Base-by-base conservation (phyloP, 805 yeast species). In the Candida cerambycidarum region DNA sequence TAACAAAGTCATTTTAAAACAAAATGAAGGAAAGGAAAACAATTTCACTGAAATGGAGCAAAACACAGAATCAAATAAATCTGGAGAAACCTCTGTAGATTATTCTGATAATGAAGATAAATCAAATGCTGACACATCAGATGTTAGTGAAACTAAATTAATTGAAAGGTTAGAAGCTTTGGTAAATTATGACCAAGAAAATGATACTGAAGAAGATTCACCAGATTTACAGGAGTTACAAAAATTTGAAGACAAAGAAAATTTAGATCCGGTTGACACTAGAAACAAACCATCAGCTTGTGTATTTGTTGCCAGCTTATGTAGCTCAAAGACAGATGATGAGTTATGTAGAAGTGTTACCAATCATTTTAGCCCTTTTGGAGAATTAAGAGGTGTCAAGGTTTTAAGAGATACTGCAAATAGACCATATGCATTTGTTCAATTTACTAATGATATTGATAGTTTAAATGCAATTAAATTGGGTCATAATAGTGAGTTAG, bases 371-470 rank as follows among this genome's bases (percentile, higher is more conserved):
- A 63, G 69, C 45, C 70, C 78, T 45, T 89, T 83, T 81, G 96
- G 96, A 6, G 68, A 73, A 32, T 67, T 87, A 31, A 73, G 81
- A 1, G 67, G 83, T 16, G 95, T 88, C 12, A 89, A 89, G 57
- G 96, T 89, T 2, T 71, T 89, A 45, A 71, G 96, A 41, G 96
- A 89, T 65, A 80, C 85, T 12, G 73, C 80, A 16, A 84, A 85
- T 56, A 46, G 96, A 36, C 97, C 97, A 2, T 89, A 89, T 63
- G 96, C 96, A 0, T 89, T 89, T 73, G 96, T 89, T 35, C 97
- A 89, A 65, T 89, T 85, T 59, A 69, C 79, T 7, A 78, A 69
- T 43, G 93, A 85, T 49, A 69, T 64, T 7, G 92, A 85, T 50
- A 89, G 95, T 4, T 71, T 73, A 47, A 57, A 50, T 4, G 97